phyloP scores from a whole-genome alignment of 2,329 filamentous ascomycete genomes.

The Ceratocystis albifundus region DNA sequence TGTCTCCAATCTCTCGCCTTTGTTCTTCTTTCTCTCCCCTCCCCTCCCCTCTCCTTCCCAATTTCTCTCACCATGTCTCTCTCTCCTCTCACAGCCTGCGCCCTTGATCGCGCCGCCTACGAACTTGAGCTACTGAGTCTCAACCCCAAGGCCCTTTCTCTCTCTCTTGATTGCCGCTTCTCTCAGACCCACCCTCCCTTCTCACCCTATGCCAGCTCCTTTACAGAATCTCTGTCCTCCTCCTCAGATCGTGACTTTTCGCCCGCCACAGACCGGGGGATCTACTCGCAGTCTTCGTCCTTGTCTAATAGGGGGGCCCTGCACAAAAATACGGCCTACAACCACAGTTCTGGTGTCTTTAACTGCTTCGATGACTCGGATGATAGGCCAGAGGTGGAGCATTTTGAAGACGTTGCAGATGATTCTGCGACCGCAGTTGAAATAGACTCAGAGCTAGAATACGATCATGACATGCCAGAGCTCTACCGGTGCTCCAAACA shows the following conservation, averaged over 20 bases:
- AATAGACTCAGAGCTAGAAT: background rate
- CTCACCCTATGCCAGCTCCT: constrained; percentile 8
- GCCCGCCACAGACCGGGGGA: background rate
- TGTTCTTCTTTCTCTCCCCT: background rate
- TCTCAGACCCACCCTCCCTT: constrained; percentile 13
- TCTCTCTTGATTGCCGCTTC: constrained; percentile 15
- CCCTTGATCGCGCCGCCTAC: constrained; percentile 16
- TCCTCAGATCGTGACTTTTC: constrained; percentile 13
- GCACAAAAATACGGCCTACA: background rate
- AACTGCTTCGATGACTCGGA: background rate
- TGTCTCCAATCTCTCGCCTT: background rate
- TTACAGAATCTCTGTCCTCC: constrained; percentile 1
- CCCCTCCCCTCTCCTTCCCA: background rate
- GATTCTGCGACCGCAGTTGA: background rate
- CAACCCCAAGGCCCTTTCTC: constrained; percentile 14
- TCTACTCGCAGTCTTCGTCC: background rate
- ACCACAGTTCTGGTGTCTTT: background rate
- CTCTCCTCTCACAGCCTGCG: constrained; percentile 9
- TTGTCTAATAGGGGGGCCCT: background rate
- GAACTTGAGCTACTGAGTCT: constrained; percentile 10
- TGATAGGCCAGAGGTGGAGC: constrained; percentile 12
- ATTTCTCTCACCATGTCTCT: background rate
- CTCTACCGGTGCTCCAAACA: constrained; percentile 13
- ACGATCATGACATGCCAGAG: constrained; percentile 4
- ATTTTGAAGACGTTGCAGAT: constrained; percentile 12